phyloP scores from a whole-genome alignment of 164 flowering plant genomes.

The Piper betle region DNA sequence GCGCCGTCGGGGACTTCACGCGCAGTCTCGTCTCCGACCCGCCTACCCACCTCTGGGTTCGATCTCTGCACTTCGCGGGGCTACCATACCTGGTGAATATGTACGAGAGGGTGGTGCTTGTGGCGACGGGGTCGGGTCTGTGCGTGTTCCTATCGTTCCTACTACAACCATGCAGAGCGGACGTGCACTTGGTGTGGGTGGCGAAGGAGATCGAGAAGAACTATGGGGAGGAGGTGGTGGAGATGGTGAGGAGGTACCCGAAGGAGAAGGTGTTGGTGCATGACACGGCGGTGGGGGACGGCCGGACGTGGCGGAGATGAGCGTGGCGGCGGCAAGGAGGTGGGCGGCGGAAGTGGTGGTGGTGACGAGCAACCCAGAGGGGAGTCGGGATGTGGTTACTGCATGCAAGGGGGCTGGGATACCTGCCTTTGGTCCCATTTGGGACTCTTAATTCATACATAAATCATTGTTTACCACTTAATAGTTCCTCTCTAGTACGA shows the following conservation, averaged over 20 bases:
- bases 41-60: slow-evolving; percentile 57
- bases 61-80: slow-evolving; percentile 50
- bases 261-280: slow-evolving; percentile 47
- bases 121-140: slow-evolving; percentile 67
- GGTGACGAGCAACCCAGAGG: slow-evolving; percentile 61
- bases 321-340: slow-evolving; percentile 32
- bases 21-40: slow-evolving; percentile 44
- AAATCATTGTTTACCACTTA: no score
- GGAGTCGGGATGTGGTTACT: slow-evolving; percentile 51
- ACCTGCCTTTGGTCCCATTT: slow-evolving; percentile 58
- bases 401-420: slow-evolving; percentile 46
- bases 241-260: slow-evolving; percentile 33
- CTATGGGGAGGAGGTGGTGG: slow-evolving; percentile 40
- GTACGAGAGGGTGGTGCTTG: slow-evolving; percentile 43
- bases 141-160: slow-evolving; percentile 29
- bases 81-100: slow-evolving; percentile 51
- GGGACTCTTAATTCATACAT: slow-evolving; percentile 37
- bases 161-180: slow-evolving; percentile 34
- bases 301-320: slow-evolving; percentile 42
- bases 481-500: no score
- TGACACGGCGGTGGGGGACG: slow-evolving; percentile 51
- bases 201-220: slow-evolving; percentile 45
- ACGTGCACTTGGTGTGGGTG: slow-evolving; percentile 51
- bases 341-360: slow-evolving; percentile 50
- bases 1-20: slow-evolving; percentile 76